Base-by-base conservation (phyloP, 2,329 filamentous ascomycete species). In the Microdochium paspali region DNA sequence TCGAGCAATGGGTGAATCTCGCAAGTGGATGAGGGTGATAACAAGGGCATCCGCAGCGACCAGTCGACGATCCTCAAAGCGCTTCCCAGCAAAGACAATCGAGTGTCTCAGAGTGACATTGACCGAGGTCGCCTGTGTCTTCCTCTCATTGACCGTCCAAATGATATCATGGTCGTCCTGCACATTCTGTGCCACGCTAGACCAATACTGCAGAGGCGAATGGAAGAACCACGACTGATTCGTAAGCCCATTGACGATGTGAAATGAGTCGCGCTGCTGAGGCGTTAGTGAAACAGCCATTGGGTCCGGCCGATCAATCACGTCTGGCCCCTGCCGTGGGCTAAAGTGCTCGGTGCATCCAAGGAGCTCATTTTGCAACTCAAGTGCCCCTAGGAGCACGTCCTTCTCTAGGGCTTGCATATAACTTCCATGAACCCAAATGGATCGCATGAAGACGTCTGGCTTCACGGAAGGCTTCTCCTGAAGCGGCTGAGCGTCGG, bases 121-220 rank as follows among this genome's bases (percentile, higher is more conserved):
- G 56, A 87, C 78, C 1, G 78, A 79, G 0, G 85, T 86, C 1
- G 77, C 75, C 50, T 77, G 76, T 1, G 69, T 73, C 47, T 80
- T 79, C 51, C 69, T 76, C 46, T 76, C 66, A 55, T 90, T 89
- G 57, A 90, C 82, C 1, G 87, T 90, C 1, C 65, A 62, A 3
- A 90, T 61, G 12, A 90, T 73, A 58, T 90, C 73, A 0, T 61
- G 47, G 56, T 91, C 87, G 15, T 65, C 61, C 24, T 75, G 61
- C 45, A 91, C 77, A 6, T 64, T 65, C 1, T 77, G 71, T 5
- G 68, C 58, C n/a, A 73, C 85, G 59, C 82, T 85, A 50, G 80
- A 76, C 87, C 87, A 91, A 63, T 90, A 90, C 63, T 88, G 82
- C 47, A 91, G 66, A 1, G 87, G 86, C n/a, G 87, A 90, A 56